Evolutionary conservation across 163 green algal genomes (phyloP).

Genomic region (Botryococcus braunii): DNA sequence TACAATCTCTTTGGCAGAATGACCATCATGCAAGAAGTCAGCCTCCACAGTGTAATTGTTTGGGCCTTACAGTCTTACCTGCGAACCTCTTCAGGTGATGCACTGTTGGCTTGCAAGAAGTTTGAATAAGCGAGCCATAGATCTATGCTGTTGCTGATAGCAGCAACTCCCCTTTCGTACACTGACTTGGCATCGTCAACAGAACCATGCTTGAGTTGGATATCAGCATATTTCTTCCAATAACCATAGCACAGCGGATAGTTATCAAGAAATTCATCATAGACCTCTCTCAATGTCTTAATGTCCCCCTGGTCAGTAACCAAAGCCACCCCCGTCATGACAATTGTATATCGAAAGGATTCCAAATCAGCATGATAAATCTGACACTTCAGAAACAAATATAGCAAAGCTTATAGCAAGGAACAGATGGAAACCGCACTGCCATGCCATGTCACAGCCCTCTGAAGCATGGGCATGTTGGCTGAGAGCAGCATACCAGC

Average conservation of each 20-base stretch:
- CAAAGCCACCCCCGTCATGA: too few species aligned
- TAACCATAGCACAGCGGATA: constrained; percentile 82
- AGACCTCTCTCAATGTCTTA: constrained; percentile 33
- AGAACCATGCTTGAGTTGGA: constrained; percentile 35
- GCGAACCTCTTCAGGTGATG: constrained; percentile 40
- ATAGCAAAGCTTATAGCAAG: too few species aligned
- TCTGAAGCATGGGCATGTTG: too few species aligned
- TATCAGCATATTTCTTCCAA: constrained; percentile 83
- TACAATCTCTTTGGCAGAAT: background rate
- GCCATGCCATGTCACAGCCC: too few species aligned
- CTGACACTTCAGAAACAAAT: too few species aligned
- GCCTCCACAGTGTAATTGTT: background rate
- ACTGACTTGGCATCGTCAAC: constrained; percentile 29
- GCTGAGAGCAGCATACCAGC: constrained; percentile 19
- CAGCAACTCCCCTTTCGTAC: constrained; percentile 55
- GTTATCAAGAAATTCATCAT: constrained; percentile 61
- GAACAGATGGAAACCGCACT: too few species aligned
- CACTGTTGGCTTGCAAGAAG: constrained; percentile 33
- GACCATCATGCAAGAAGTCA: background rate
- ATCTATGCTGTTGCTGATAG: constrained; percentile 62
- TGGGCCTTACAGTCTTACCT: too few species aligned
- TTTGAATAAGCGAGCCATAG: constrained; percentile 60
- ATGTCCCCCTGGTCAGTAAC: constrained; percentile 37
- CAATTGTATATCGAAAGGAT: too few species aligned
- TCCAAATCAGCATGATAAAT: too few species aligned